Evolutionary conservation across 1,139 yeast species (phyloP).

Genomic region (Suhomyces terraborum): DNA sequence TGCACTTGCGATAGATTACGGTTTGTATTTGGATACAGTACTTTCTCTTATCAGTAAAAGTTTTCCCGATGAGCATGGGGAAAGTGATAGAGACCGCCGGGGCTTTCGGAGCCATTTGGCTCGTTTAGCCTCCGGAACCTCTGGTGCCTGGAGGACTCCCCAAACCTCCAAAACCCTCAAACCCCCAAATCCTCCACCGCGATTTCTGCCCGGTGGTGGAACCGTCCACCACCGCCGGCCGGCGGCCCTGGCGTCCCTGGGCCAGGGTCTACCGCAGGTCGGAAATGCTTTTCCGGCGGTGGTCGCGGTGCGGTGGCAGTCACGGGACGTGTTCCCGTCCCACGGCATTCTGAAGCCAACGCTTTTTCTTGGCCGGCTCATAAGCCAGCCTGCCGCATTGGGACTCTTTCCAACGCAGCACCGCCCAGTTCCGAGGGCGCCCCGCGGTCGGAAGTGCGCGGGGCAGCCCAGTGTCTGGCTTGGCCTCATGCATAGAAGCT

Average conservation of each 20-base stretch:
- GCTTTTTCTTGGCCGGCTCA: conserved; percentile 7
- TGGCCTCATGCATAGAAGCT: background rate
- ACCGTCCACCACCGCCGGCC: background rate
- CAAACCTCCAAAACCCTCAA: no score
- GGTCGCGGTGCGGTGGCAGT: conserved; percentile 1
- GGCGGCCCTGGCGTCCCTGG: no score
- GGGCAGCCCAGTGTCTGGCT: background rate
- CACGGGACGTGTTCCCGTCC: conserved; percentile 1
- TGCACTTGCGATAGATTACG: no score
- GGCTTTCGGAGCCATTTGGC: no score
- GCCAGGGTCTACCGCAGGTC: background rate
- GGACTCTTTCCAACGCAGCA: background rate
- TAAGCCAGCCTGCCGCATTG: conserved; percentile 3
- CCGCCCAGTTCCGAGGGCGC: background rate
- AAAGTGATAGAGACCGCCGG: no score
- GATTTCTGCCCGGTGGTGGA: no score
- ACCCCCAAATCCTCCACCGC: no score
- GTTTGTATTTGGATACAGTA: no score
- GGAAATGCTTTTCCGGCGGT: background rate
- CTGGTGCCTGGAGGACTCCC: no score
- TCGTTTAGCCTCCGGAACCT: no score
- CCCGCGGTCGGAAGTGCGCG: background rate
- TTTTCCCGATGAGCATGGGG: no score
- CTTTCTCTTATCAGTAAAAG: no score
- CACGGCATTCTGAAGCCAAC: conserved; percentile 4